Base-by-base conservation (phyloP, 202 grass and related monocot species). In the Elaeis oleifera region DNA sequence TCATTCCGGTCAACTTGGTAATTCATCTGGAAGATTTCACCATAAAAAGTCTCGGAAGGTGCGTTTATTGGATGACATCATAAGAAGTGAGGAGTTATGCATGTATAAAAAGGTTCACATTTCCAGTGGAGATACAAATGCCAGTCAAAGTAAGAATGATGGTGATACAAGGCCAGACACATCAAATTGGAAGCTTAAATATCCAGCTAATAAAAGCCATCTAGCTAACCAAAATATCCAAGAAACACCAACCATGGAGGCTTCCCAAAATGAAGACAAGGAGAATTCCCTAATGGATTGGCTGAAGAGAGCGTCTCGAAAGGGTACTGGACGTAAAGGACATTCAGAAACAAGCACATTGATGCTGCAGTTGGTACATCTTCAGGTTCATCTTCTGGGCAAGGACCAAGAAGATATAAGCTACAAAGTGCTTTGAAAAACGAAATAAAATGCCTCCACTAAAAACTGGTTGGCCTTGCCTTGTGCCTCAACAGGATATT, bases 251-350 rank as follows among this genome's bases (percentile, higher is more conserved):
- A 6, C 2, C 1, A 50, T 20, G 14, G 50, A 67, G 53, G 25
- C 24, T 54, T 36, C 11, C 54, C 51, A 55, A 4, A 68, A 21
- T 27, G 31, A 68, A 54, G 65, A 68, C 19, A 27, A 68, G 50
- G 65, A 68, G 27, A 18, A 32, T 68, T 68, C 65, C 54, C 50
- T 68, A 36, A 68, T 54, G n/a, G 51, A 55, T 68, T 68, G 65
- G 65, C 26, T 68, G 20, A 68, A 36, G 65, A 54, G 31, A 26
- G 51, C 44, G 19, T 68, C 65, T 21, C 56, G 54, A 27, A 68
- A 54, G 22, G 18, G 27, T 68, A 27, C 22, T 18, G 18, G 24
- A 20, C 11, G 23, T 56, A 55, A 68, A 68, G 65, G 24, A 16
- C 31, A 21, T 54, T 16, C 28, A 15, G 24, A 54, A 32, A 32